These are phyloP conservation scores for Pyrenula massariospora DNA, from an alignment of 495 filamentous ascomycete species.

Conservation along the genomic window DNA sequence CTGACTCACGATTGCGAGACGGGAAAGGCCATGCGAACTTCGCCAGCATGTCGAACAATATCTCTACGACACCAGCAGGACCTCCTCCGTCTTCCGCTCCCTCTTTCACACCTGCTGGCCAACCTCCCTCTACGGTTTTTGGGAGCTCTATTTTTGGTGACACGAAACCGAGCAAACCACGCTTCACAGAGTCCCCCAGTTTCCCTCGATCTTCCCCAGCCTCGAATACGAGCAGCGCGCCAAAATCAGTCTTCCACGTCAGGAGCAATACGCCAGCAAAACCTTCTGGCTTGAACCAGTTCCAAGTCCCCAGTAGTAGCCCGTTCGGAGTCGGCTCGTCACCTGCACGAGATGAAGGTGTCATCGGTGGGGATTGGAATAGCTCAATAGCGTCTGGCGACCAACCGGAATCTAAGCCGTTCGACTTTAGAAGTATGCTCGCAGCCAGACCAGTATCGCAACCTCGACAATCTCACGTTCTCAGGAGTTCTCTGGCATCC, in stretches of 20 bases:
- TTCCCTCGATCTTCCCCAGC: background rate
- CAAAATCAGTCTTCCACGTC: background rate
- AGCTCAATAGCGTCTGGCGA: background rate
- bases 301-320: background rate
- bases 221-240: background rate
- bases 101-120: constrained; percentile 66
- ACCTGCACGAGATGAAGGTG: background rate
- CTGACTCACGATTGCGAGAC: constrained; percentile 7
- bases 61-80: constrained; percentile 69
- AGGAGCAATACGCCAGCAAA: background rate
- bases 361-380: background rate
- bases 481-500: background rate
- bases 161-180: background rate
- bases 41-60: constrained; percentile 31
- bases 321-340: background rate
- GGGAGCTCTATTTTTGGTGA: constrained; percentile 45
- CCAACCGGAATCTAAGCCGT: background rate
- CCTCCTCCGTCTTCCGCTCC: constrained; percentile 55
- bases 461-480: background rate
- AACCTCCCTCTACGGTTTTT: constrained; percentile 50
- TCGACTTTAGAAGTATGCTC: background rate
- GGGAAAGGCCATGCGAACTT: constrained; percentile 10
- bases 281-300: background rate
- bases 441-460: background rate
- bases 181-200: background rate